These are phyloP conservation scores for Tricholoma hemisulphureum DNA, from an alignment of 768 basidiomycete species.

Conservation along the genomic window DNA sequence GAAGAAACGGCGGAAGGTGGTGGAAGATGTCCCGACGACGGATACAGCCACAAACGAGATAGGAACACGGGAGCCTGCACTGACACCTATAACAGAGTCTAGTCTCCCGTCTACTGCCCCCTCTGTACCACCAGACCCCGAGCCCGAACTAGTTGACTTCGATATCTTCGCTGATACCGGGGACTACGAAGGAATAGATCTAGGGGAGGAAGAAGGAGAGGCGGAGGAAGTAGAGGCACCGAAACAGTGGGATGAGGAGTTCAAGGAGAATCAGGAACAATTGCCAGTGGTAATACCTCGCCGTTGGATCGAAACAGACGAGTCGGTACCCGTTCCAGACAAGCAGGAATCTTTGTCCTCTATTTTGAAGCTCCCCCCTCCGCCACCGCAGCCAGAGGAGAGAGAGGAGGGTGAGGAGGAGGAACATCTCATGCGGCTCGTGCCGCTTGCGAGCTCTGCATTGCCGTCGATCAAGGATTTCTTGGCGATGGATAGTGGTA, in stretches of 20 bases:
- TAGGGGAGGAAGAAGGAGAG: constrained; percentile 44
- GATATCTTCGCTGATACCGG: constrained; percentile 88
- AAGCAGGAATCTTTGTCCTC: constrained; percentile 13
- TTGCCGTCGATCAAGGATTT: constrained; percentile 83
- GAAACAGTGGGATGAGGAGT: neutral
- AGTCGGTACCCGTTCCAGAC: constrained; percentile 25
- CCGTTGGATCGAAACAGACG: constrained; percentile 50
- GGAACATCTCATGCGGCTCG: constrained; percentile 53
- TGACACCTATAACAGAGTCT: neutral
- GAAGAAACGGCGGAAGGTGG: constrained; percentile 58
- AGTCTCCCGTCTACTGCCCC: neutral
- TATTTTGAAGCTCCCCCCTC: constrained; percentile 7
- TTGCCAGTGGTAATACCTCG: constrained; percentile 17
- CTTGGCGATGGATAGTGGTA: constrained; percentile 72
- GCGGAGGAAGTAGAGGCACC: neutral
- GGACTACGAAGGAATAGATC: constrained; percentile 72
- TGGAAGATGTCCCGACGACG: constrained; percentile 25
- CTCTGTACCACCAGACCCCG: constrained; percentile 22
- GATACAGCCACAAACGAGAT: constrained; percentile 26
- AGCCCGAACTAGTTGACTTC: constrained; percentile 55
- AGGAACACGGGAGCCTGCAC: constrained; percentile 5
- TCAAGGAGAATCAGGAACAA: constrained; percentile 8
- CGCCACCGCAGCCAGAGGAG: constrained; percentile 21
- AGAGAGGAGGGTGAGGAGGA: constrained; percentile 44
- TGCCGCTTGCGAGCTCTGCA: constrained; percentile 75